Evolutionary conservation across 2,329 filamentous ascomycete genomes (phyloP).

Genomic region (Tolypocladium pustulatum): DNA sequence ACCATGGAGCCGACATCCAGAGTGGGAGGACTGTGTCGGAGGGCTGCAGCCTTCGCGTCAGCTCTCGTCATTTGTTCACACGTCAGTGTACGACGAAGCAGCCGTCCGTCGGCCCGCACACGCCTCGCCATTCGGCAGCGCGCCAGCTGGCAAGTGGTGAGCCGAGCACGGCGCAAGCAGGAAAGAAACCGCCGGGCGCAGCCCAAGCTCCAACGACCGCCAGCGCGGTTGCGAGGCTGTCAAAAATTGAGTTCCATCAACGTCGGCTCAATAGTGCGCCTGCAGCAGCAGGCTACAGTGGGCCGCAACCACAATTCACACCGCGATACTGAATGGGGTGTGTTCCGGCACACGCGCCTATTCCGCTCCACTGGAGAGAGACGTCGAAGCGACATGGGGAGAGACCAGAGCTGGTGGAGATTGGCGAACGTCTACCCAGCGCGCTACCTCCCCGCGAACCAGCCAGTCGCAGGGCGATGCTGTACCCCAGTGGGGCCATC

Average conservation of each 20-base stretch:
- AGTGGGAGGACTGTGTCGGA: constrained; percentile 14
- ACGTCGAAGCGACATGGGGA: constrained; percentile 1
- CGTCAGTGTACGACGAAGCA: constrained; percentile 1
- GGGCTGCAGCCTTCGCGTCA: constrained; percentile 12
- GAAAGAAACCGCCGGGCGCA: background rate
- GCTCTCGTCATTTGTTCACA: constrained; percentile 2
- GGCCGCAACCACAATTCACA: background rate
- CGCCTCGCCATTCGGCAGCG: background rate
- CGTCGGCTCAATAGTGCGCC: constrained; percentile 3
- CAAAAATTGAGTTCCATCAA: background rate
- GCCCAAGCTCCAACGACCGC: background rate
- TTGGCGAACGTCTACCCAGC: constrained; percentile 5
- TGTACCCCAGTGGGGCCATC: constrained; percentile 7
- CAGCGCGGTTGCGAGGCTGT: background rate
- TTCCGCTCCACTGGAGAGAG: constrained; percentile 1
- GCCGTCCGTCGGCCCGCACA: background rate
- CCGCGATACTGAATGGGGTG: background rate
- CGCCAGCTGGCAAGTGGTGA: background rate
- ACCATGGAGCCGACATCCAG: constrained; percentile 5
- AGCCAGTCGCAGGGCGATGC: constrained; percentile 7
- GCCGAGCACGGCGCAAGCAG: background rate
- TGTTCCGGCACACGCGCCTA: constrained; percentile 4
- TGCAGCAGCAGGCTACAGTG: constrained; percentile 1
- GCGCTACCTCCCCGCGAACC: constrained; percentile 1
- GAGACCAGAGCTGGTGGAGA: constrained; percentile 8